A percentile compares a stretch with the other conserved stretches of the same genome.
Evolutionary conservation across 2,329 filamentous ascomycete species (phyloP).

Genomic region (Sarocladium brachiariae): DNA sequence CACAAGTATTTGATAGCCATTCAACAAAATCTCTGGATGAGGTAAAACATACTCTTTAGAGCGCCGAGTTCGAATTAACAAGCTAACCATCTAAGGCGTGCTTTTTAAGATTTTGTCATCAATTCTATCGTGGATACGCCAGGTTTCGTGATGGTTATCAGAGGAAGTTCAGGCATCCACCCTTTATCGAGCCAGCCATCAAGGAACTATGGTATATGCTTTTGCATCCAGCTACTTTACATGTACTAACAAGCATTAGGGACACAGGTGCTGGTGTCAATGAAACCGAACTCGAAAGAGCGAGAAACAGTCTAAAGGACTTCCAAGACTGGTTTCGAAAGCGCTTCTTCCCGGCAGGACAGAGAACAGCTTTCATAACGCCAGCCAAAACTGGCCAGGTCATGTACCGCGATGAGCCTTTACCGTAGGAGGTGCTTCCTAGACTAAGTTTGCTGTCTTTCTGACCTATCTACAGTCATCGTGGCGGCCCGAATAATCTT

Average conservation of each 20-base stretch:
- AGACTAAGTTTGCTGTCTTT: not conserved
- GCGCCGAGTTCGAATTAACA: too few relatives aligned
- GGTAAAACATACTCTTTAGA: too few relatives aligned
- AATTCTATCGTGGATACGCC: constrained; percentile 25
- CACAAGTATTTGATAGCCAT: too few relatives aligned
- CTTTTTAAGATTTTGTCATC: constrained; percentile 25
- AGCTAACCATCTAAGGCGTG: constrained; percentile 20
- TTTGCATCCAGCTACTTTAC: not conserved
- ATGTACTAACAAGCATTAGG: constrained; percentile 14
- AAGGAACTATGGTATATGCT: constrained; percentile 22
- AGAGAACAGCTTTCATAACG: constrained; percentile 21
- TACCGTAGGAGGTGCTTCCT: constrained; percentile 16
- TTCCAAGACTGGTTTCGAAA: constrained; percentile 27
- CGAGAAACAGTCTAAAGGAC: constrained; percentile 18
- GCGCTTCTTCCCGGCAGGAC: constrained; percentile 17
- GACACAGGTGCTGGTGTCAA: constrained; percentile 17
- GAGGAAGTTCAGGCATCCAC: constrained; percentile 16
- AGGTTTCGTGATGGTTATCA: constrained; percentile 21
- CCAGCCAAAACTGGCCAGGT: constrained; percentile 17
- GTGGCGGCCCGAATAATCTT: too few relatives aligned
- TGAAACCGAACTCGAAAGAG: constrained; percentile 17
- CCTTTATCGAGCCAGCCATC: constrained; percentile 23
- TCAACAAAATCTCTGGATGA: too few relatives aligned
- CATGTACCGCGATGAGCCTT: constrained; percentile 18
- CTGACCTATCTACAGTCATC: too few relatives aligned